phyloP scores from a whole-genome alignment of 768 basidiomycete genomes.

The Chalciporus sphaerocephalus region DNA sequence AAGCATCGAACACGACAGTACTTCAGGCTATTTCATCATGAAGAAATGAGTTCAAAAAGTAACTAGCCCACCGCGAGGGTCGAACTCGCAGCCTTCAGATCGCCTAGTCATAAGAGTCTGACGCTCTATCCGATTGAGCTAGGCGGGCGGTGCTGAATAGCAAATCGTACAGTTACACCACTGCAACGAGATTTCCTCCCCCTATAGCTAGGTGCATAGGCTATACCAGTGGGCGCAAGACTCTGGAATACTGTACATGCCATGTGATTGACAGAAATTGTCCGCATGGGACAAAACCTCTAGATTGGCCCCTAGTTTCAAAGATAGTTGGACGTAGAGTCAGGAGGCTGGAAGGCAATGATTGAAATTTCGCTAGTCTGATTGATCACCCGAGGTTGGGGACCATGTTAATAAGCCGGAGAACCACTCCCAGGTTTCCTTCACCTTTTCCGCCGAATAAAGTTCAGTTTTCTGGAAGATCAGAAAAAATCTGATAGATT shows the following conservation, averaged over 20 bases:
- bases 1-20: no score
- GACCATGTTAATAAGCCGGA: neutral
- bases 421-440: neutral
- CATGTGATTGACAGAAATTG: no score
- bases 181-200: no score
- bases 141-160: conserved; percentile 46
- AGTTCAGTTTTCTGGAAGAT: neutral
- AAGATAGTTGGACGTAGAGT: neutral
- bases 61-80: conserved; percentile 58
- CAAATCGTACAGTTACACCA: no score
- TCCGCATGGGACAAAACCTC: no score
- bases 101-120: conserved; percentile 52
- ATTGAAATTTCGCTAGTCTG: no score
- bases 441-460: neutral
- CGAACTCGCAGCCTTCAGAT: conserved; percentile 64
- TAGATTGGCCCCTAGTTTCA: neutral
- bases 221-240: conserved; percentile 22
- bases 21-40: no score
- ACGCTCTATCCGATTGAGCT: conserved; percentile 68
- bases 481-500: neutral
- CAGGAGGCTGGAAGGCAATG: neutral
- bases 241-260: conserved; percentile 23
- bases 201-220: neutral
- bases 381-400: neutral
- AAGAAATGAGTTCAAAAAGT: no score